Evolutionary conservation across 2,329 filamentous ascomycete genomes (phyloP).

Genomic region (Teratosphaeria destructans): DNA sequence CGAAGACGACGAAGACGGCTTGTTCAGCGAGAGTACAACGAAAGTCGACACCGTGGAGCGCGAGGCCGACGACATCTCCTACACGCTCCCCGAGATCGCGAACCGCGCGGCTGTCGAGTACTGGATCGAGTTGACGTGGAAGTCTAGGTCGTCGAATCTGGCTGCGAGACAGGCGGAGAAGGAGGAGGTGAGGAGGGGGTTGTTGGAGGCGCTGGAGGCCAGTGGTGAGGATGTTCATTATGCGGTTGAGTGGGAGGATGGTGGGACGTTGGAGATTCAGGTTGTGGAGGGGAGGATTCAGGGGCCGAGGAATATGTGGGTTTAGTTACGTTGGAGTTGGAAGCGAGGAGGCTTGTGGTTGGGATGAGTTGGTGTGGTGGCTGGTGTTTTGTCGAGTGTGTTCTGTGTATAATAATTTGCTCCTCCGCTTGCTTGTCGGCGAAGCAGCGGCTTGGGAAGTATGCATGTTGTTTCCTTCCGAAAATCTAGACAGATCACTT

Average conservation of each 20-base stretch:
- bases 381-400: background rate
- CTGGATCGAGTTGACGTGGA: constrained; percentile 4
- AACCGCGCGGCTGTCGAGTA: constrained; percentile 7
- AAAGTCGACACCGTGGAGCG: background rate
- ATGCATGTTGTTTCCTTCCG: background rate
- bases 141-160: constrained; percentile 1
- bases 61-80: background rate
- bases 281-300: constrained; percentile 4
- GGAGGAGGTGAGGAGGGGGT: background rate
- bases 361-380: background rate
- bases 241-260: background rate
- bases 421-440: background rate
- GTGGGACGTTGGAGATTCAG: constrained; percentile 3
- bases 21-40: background rate
- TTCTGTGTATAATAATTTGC: background rate
- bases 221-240: constrained; percentile 2
- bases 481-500: too few relatives aligned
- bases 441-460: background rate
- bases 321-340: background rate
- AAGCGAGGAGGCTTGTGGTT: background rate
- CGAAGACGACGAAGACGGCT: constrained; percentile 2
- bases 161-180: background rate
- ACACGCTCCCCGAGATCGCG: constrained; percentile 7
- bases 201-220: constrained; percentile 1
- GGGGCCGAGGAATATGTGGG: constrained; percentile 8